Evolutionary conservation across 2,329 filamentous ascomycete genomes (phyloP).

Genomic region (Simplicillium aogashimaense): DNA sequence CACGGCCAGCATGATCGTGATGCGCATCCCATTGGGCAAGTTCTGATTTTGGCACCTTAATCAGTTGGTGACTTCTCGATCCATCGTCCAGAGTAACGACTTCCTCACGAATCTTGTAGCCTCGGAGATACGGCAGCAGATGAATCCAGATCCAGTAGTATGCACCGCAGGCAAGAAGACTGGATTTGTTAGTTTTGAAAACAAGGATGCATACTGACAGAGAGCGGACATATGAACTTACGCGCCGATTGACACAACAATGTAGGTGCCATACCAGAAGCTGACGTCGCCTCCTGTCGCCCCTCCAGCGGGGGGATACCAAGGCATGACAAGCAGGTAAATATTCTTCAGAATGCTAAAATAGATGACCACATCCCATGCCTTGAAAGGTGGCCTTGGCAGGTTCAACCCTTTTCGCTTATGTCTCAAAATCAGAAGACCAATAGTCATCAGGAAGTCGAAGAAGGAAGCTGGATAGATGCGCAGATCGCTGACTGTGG

Average conservation of each 20-base stretch:
- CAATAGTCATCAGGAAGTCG: slow-evolving; percentile 38
- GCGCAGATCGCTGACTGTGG: slow-evolving; percentile 41
- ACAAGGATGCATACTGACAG: slow-evolving; percentile 14
- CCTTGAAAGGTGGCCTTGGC: slow-evolving; percentile 35
- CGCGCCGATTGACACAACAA: slow-evolving; percentile 49
- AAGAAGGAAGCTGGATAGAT: slow-evolving; percentile 47
- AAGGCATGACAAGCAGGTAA: slow-evolving; percentile 54
- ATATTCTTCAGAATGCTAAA: slow-evolving; percentile 47
- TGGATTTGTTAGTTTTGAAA: too few relatives aligned
- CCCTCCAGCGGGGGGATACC: slow-evolving; percentile 52
- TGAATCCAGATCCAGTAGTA: too few relatives aligned
- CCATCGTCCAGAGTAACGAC: too few relatives aligned
- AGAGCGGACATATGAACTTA: slow-evolving; percentile 32
- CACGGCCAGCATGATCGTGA: slow-evolving; percentile 36
- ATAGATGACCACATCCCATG: slow-evolving; percentile 43
- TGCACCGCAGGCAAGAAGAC: too few relatives aligned
- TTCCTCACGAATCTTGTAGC: too few relatives aligned
- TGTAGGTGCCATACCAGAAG: slow-evolving; percentile 62
- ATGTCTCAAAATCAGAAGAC: slow-evolving; percentile 42
- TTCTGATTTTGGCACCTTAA: slow-evolving; percentile 37
- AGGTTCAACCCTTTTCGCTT: slow-evolving; percentile 37
- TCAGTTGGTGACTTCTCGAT: too few relatives aligned
- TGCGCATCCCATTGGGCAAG: slow-evolving; percentile 39
- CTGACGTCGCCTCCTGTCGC: slow-evolving; percentile 48
- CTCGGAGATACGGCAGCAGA: too few relatives aligned